Evolutionary conservation across 768 basidiomycete species (phyloP).

Genomic region (Pilatotrama ljubarskyi): DNA sequence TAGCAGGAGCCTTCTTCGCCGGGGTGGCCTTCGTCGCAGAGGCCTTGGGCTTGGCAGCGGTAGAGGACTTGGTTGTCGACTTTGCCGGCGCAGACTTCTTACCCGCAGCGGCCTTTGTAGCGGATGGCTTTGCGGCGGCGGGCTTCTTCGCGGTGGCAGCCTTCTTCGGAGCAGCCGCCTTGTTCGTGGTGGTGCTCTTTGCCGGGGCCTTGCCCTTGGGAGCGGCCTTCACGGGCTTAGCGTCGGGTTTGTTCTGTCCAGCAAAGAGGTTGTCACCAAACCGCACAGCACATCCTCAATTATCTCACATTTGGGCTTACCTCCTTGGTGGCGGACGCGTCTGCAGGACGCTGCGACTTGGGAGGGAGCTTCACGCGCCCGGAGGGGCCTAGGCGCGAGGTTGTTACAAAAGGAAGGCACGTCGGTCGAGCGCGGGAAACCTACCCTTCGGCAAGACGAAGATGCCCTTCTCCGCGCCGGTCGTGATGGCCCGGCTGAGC

Average conservation of each 20-base stretch:
- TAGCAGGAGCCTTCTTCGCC: slow-evolving; percentile 27
- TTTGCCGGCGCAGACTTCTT: slow-evolving; percentile 31
- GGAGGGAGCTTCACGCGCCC: slow-evolving; percentile 71
- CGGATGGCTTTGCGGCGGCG: slow-evolving; percentile 31
- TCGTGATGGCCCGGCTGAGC: slow-evolving; percentile 76
- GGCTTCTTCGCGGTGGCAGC: slow-evolving; percentile 43
- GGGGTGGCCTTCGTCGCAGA: slow-evolving; percentile 32
- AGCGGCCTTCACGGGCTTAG: slow-evolving; percentile 34
- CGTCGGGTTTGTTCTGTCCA: slow-evolving; percentile 37
- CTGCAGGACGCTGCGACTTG: slow-evolving; percentile 48
- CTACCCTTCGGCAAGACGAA: slow-evolving; percentile 90
- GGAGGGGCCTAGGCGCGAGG: slow-evolving; percentile 37
- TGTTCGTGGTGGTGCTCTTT: slow-evolving; percentile 28
- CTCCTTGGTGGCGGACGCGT: slow-evolving; percentile 52
- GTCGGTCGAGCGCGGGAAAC: slow-evolving; percentile 16
- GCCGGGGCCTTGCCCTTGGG: slow-evolving; percentile 35
- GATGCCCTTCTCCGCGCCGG: slow-evolving; percentile 79
- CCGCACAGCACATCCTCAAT: slow-evolving; percentile 15
- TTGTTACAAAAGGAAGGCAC: not conserved
- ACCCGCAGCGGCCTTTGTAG: slow-evolving; percentile 22
- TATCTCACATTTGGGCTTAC: slow-evolving; percentile 37
- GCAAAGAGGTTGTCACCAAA: slow-evolving; percentile 14
- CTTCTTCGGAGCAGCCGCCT: slow-evolving; percentile 44
- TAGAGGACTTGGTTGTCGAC: slow-evolving; percentile 21
- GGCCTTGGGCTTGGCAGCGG: slow-evolving; percentile 24